Evolutionary conservation across 2,329 filamentous ascomycete genomes (phyloP), one percentile per base, ranked within the genome.

Genomic region (Trichoderma sp.): DNA sequence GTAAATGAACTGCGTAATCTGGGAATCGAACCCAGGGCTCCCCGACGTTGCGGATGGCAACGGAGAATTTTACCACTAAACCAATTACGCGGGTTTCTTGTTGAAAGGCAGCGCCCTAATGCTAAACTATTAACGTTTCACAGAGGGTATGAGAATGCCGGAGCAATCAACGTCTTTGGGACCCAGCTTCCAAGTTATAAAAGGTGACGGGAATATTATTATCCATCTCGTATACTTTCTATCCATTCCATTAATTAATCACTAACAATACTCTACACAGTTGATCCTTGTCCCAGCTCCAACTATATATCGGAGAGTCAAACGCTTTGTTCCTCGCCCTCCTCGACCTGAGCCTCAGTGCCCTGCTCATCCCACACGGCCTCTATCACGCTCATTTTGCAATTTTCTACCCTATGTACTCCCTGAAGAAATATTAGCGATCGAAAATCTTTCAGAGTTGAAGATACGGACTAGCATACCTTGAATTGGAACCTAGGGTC

Each of bases 341-440:
- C 64, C 3, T 51, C 57, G 21, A 21, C 39, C 26, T 34, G 30
- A 6, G 12, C 60, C 3, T 72, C 70, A 30, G n/a, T 24, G 18
- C 69, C 58, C 21, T 77, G 72, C 12, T 79, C 81, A 63, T 81
- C 77, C 85, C 85, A 86, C 21, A 86, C 81, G 11, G 84, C 85
- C 73, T 86, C 85, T 24, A 86, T 77, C 26, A 86, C 79, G 64
- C 83, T 84, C 85, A 86, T 86, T 58, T 83, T 78, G 74, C 82
- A 85, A 3, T 81, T 82, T 18, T 81, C 76, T 2, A 78, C 78
- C 68, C 84, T 81, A 9, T 76, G 82, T 3, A 84, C 82, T 1
- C 84, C 82, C 82, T 84, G 32, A 6, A 3, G 18, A 8, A 60
- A n/a, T 66, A 63, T 56, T 4, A 73, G 39, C 64, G 11, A n/a